Base-by-base conservation (phyloP, 768 basidiomycete genomes). In the Boletellus ananiceps region DNA sequence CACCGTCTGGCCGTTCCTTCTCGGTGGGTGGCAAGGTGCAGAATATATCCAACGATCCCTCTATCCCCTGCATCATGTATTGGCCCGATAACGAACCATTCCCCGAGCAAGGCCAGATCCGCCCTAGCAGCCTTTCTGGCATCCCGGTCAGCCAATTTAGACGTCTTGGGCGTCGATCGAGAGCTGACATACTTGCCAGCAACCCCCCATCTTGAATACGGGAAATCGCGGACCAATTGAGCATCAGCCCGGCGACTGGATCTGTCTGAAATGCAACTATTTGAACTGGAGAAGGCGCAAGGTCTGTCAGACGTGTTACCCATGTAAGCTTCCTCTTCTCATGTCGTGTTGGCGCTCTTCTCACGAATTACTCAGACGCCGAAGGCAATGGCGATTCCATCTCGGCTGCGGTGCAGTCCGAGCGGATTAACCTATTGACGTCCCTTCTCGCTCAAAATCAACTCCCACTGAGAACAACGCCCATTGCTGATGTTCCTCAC, bases 11-110 rank as follows among this genome's bases (percentile, higher is more conserved):
- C 2, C 79, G 84, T 18, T 80, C 84, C 8, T 84, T 93, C 52
- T 81, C 85, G 44, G 65, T 78, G 19, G 88, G 88, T 48, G 90
- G 89, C 9, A 80, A 80, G 55, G 87, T 92, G 7, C 86, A 84
- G 58, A 90, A 93, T 57, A 67, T 92, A 51, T 90, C 87, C 23
- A 71, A 57, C 34, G 87, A 92, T 62, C 86, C 88, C 16, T 64
- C 82, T 42, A 59, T 71, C 25, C 86, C 89, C 4, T 89, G 89
- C 57, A 75, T 90, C 70, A 84, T 92, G 82, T 92, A 85, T 58
- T 93, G 90, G 90, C 89, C 90, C 5, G 89, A 91, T 65, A 93
- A 93, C 57, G 90, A 93, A 62, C 78, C 86, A 4, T 73, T 88
- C 52, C 90, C 90, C 1, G 84, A 87, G 56, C 83, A 81, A 63